phyloP scores from a whole-genome alignment of 2,329 filamentous ascomycete species.

The Acrocalymma vagum region DNA sequence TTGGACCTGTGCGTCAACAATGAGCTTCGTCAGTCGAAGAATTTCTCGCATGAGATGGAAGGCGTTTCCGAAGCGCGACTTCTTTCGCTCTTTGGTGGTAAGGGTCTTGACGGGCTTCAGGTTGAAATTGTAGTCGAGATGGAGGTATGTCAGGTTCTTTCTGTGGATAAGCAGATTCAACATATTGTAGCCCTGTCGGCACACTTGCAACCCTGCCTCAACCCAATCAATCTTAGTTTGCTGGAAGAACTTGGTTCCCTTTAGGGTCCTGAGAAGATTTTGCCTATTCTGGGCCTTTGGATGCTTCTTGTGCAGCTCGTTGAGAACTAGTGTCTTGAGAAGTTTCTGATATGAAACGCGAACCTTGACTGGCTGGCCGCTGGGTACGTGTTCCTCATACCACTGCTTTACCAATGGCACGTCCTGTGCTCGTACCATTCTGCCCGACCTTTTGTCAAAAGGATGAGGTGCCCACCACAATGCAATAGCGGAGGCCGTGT shows the following conservation, averaged over 20 bases:
- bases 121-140: conserved; percentile 99
- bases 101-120: conserved; percentile 98
- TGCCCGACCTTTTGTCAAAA: conserved; percentile 91
- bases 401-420: conserved; percentile 97
- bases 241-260: conserved; percentile 99
- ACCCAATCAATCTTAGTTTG: conserved; percentile 99
- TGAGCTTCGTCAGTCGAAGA: conserved; percentile 91
- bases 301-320: conserved; percentile 94
- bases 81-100: conserved; percentile 98
- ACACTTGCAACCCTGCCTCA: conserved; percentile 97
- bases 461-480: conserved; percentile 99
- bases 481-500: conserved; percentile 89
- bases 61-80: conserved; percentile 98
- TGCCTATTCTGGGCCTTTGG: conserved; percentile 97
- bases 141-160: conserved; percentile 97
- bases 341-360: conserved; percentile 98
- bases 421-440: conserved; percentile 96
- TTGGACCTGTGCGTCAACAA: conserved; percentile 98
- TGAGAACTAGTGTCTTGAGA: conserved; percentile 93
- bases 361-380: conserved; percentile 93
- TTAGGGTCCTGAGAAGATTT: conserved; percentile 85
- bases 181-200: conserved; percentile 99
- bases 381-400: conserved; percentile 95
- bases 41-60: conserved; percentile 99
- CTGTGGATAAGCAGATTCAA: conserved; percentile 95